Evolutionary conservation across 495 filamentous ascomycete species (phyloP).

Genomic region (Niebla homalea): DNA sequence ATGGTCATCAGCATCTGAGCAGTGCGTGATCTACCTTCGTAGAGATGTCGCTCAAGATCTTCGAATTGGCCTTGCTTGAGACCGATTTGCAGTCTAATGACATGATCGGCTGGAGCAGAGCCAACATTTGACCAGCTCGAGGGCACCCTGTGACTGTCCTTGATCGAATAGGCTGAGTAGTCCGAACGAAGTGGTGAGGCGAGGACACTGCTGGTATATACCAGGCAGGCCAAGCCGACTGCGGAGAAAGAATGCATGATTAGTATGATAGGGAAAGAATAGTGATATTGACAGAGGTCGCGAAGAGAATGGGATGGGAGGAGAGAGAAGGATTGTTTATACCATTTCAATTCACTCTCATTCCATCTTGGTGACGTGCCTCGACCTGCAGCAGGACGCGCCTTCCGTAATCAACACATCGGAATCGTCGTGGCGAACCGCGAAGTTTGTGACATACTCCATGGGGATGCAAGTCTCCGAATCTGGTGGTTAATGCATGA

Average conservation of each 20-base stretch:
- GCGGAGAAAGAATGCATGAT: background rate
- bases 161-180: slow-evolving; percentile 30
- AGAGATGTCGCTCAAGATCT: slow-evolving; percentile 28
- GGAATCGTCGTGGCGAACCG: background rate
- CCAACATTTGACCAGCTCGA: slow-evolving; percentile 32
- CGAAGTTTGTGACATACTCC: background rate
- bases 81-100: slow-evolving; percentile 28
- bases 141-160: slow-evolving; percentile 38
- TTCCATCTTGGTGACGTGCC: too few relatives aligned
- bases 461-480: background rate
- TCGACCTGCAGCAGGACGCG: too few relatives aligned
- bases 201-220: background rate
- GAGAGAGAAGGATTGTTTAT: too few relatives aligned
- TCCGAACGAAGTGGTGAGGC: slow-evolving; percentile 5
- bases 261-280: background rate
- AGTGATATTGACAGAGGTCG: too few relatives aligned
- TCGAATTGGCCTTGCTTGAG: slow-evolving; percentile 31
- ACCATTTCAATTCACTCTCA: too few relatives aligned
- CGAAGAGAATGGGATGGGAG: too few relatives aligned
- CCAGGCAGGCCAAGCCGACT: background rate
- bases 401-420: too few relatives aligned
- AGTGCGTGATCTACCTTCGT: slow-evolving; percentile 22
- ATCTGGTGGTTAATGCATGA: too few relatives aligned
- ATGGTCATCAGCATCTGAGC: background rate
- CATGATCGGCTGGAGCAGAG: slow-evolving; percentile 27